Conservation (phyloP, 331 rosid species). For the Quercus phellos region DNA sequence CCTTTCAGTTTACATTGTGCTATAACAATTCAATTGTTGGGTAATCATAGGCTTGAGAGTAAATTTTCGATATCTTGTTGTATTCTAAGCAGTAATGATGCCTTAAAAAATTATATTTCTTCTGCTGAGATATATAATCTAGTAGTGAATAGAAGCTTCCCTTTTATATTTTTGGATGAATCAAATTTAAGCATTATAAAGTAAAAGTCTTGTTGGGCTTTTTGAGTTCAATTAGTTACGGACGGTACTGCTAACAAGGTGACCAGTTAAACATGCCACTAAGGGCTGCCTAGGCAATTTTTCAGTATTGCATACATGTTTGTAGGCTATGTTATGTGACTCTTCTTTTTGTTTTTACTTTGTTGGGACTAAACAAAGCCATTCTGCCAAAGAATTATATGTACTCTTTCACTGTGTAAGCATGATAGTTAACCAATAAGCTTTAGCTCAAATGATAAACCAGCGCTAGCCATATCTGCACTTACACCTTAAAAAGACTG, state of each 20-base stretch:
- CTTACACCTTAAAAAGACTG: too few relatives aligned
- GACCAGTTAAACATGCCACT: neutral
- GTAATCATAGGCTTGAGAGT: neutral
- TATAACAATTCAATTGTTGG: neutral
- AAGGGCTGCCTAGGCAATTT: neutral
- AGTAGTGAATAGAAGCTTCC: neutral
- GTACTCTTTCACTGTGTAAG: neutral
- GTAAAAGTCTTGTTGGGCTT: neutral
- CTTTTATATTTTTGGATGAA: neutral
- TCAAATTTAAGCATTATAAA: neutral
- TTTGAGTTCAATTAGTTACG: neutral
- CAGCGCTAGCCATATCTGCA: too few relatives aligned
- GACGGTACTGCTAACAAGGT: neutral
- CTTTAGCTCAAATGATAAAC: too few relatives aligned
- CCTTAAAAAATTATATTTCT: neutral
- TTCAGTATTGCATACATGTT: neutral
- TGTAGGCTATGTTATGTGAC: neutral
- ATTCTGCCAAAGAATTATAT: conserved; percentile 54
- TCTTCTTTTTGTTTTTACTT: neutral
- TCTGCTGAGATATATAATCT: neutral
- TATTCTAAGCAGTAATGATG: neutral
- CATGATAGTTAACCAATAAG: too few relatives aligned
- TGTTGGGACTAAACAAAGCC: conserved; percentile 66
- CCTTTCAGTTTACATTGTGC: neutral
- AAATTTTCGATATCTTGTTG: neutral